Evolutionary conservation across 257 asterid species (phyloP).

Genomic region (Solanum sitiens): DNA sequence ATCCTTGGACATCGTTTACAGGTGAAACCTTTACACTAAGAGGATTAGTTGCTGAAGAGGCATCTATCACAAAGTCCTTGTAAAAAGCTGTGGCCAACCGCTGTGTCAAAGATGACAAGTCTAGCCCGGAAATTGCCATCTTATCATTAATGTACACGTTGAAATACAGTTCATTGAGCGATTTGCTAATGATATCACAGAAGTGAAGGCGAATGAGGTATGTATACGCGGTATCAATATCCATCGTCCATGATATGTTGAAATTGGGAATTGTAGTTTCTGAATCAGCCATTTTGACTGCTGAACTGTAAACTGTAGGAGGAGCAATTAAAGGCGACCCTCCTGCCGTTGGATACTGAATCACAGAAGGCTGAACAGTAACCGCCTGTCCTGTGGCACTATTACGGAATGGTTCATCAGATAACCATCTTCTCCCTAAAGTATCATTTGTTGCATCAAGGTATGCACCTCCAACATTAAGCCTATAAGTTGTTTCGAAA

Average conservation of each 20-base stretch:
- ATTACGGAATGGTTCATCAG: constrained; percentile 47
- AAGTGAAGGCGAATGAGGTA: constrained; percentile 82
- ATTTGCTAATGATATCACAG: constrained; percentile 72
- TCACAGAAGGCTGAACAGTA: constrained; percentile 35
- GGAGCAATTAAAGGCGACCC: constrained; percentile 83
- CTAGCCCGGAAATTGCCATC: constrained; percentile 40
- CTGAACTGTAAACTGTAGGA: constrained; percentile 66
- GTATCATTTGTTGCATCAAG: constrained; percentile 26
- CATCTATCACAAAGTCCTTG: constrained; percentile 30
- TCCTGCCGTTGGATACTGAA: constrained; percentile 53
- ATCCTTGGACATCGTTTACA: constrained; percentile 19
- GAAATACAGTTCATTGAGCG: constrained; percentile 69
- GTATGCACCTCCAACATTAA: constrained; percentile 41
- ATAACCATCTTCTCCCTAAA: constrained; percentile 29
- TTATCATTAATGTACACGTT: constrained; percentile 68
- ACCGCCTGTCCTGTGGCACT: constrained; percentile 22
- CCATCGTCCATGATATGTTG: constrained; percentile 70
- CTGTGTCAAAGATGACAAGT: constrained; percentile 18
- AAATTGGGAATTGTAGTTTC: constrained; percentile 47
- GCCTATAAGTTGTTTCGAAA: constrained; percentile 28
- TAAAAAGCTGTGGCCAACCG: constrained; percentile 21
- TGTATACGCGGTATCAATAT: constrained; percentile 44
- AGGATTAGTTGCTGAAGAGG: constrained; percentile 16
- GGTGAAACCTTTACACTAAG: constrained; percentile 28
- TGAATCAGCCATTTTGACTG: constrained; percentile 67